phyloP scores from a whole-genome alignment of 495 filamentous ascomycete genomes.

The Penicillium coffeae region DNA sequence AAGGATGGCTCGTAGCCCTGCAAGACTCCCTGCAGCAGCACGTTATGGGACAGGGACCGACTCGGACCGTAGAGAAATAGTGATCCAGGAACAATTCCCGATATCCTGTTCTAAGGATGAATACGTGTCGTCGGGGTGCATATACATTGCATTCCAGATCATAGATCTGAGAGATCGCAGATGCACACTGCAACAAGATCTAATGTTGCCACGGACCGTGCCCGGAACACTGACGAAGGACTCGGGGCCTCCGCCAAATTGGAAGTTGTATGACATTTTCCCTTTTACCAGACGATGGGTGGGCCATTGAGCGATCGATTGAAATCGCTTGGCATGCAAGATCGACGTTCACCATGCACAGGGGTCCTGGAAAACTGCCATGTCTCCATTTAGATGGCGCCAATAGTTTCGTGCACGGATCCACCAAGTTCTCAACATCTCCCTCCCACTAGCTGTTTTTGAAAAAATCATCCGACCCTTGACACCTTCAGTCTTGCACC shows the following conservation, averaged over 20 bases:
- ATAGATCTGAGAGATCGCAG: slow-evolving; percentile 20
- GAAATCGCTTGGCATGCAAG: slow-evolving; percentile 19
- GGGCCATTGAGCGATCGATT: too few species aligned
- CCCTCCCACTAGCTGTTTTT: not conserved
- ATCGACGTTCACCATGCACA: slow-evolving; percentile 18
- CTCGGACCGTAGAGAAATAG: not conserved
- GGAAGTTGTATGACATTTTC: too few species aligned
- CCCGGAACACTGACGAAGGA: too few species aligned
- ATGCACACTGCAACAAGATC: slow-evolving; percentile 20
- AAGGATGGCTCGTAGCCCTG: slow-evolving; percentile 8
- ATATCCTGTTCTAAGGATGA: not conserved
- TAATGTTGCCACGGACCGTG: slow-evolving; percentile 17
- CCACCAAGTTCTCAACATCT: slow-evolving; percentile 7
- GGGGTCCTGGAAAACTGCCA: not conserved
- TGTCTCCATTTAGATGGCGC: not conserved
- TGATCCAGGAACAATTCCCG: not conserved
- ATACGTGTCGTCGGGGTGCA: not conserved
- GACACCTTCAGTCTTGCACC: slow-evolving; percentile 9
- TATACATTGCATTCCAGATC: not conserved
- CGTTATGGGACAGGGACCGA: slow-evolving; percentile 17
- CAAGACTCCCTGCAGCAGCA: slow-evolving; percentile 26
- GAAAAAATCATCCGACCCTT: slow-evolving; percentile 6
- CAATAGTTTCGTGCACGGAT: slow-evolving; percentile 30
- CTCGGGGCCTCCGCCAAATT: too few species aligned
- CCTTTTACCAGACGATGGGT: too few species aligned